Percentiles rank a stretch among this genome's conserved stretches.
Conservation (phyloP, 176 grass and related monocot species). For the Rhipidocladum racemiflorum region DNA sequence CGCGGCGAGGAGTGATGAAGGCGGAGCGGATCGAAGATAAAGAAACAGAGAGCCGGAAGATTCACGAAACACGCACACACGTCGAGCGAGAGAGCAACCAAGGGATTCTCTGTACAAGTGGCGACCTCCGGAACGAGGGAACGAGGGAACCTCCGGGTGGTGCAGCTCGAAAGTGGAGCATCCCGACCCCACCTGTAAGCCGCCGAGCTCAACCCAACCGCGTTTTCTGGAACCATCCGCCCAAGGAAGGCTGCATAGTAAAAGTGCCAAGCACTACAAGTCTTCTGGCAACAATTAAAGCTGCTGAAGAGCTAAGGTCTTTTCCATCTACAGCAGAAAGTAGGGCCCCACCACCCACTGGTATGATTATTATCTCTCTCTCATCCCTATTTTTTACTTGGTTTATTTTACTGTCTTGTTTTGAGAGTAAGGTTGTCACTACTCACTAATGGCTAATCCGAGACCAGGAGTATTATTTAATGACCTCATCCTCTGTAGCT, state of each 20-base stretch:
- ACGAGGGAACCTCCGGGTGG: too few species aligned
- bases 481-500: too few species aligned
- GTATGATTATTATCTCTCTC: not conserved
- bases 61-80: too few species aligned
- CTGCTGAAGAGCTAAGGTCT: not conserved
- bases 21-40: too few species aligned
- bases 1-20: too few species aligned
- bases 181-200: constrained; percentile 23
- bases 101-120: too few species aligned
- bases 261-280: not conserved
- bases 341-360: not conserved
- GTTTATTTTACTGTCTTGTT: not conserved
- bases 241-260: not conserved
- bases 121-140: too few species aligned
- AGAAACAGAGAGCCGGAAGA: too few species aligned
- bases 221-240: constrained; percentile 37
- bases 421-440: not conserved
- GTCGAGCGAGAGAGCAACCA: too few species aligned
- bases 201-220: not conserved
- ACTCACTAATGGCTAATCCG: too few species aligned
- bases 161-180: too few species aligned
- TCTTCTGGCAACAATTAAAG: constrained; percentile 25
- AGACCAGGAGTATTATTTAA: too few species aligned
- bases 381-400: not conserved
- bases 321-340: not conserved